Base-by-base conservation (phyloP, 164 flowering plant species). In the Santalum album region DNA sequence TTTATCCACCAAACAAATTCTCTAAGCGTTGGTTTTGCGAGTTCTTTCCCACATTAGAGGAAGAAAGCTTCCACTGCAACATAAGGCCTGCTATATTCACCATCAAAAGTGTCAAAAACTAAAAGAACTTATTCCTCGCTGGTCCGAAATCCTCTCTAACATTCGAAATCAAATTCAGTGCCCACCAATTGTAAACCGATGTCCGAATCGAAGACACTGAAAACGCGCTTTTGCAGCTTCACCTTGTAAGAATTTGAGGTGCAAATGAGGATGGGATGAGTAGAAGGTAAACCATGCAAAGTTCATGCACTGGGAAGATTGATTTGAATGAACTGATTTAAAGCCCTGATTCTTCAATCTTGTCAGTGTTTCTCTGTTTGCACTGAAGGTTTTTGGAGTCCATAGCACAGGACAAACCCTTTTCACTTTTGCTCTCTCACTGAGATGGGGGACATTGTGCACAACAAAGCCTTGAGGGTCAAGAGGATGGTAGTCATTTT, bases 251-350 rank as follows among this genome's bases (percentile, higher is more conserved):
- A 45, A 10, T 45, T 20, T 45, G 19, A 45, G 24, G 23, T 0
- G 23, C 12, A 22, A 59, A 55, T 35, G 60, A 55, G 44, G 51
- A 16, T 19, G 45, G 57, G 48, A 65, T 61, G 65, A 48, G n/a
- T 18, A 44, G 62, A 57, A 61, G 70, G 57, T 61, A 46, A 49
- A 39, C 52, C 70, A 66, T 66, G 51, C 51, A 53, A 46, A 39
- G 40, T 53, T 53, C 22, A 53, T 42, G 59, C 19, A 24, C 46
- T 14, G 34, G 43, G 14, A 29, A 12, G 16, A 19, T 9, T 17
- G 29, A 29, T 18, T 25, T 18, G 11, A 43, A 19, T 43, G 17
- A n/a, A n/a, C 20, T 11, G 18, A n/a, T n/a, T 43, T 43, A 43
- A 17, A 43, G 46, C 21, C 22, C 22, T 15, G 18, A n/a, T n/a